phyloP scores from a whole-genome alignment of 2,329 filamentous ascomycete genomes.

The Thielaviopsis punctulata region DNA sequence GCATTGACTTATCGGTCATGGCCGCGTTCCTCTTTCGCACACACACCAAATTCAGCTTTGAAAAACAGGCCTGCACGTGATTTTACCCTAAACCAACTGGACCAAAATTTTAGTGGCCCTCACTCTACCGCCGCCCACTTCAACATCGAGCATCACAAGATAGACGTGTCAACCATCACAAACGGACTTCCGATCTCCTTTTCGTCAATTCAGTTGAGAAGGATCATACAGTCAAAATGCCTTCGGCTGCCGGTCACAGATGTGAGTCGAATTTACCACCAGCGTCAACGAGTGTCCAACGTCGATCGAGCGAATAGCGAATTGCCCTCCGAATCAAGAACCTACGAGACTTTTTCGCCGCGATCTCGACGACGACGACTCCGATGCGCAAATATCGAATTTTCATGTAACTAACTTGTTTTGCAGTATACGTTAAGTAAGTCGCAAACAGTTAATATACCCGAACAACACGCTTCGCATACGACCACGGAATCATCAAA shows the following conservation, averaged over 20 bases:
- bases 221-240: constrained; percentile 48
- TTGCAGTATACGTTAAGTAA: constrained; percentile 76
- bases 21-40: constrained; percentile 9
- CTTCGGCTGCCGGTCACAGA: constrained; percentile 77
- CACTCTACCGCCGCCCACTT: constrained; percentile 13
- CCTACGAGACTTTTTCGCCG: not conserved
- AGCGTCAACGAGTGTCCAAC: constrained; percentile 5
- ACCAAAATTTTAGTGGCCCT: constrained; percentile 16
- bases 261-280: constrained; percentile 40
- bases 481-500: not conserved
- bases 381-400: constrained; percentile 2
- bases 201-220: constrained; percentile 26
- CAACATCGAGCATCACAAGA: constrained; percentile 12
- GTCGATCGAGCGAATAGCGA: constrained; percentile 1
- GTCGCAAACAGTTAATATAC: constrained; percentile 21
- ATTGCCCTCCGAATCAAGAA: not conserved
- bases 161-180: constrained; percentile 18
- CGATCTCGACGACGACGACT: constrained; percentile 1
- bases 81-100: constrained; percentile 11
- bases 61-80: constrained; percentile 12
- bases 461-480: not conserved
- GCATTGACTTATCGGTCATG: not conserved
- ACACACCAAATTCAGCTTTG: constrained; percentile 9
- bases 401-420: constrained; percentile 23
- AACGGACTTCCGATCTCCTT: constrained; percentile 19